Percentiles rank a stretch among this genome's conserved stretches.
Evolutionary conservation across 768 basidiomycete genomes (phyloP).

Genomic region (Dentipellis sp.): DNA sequence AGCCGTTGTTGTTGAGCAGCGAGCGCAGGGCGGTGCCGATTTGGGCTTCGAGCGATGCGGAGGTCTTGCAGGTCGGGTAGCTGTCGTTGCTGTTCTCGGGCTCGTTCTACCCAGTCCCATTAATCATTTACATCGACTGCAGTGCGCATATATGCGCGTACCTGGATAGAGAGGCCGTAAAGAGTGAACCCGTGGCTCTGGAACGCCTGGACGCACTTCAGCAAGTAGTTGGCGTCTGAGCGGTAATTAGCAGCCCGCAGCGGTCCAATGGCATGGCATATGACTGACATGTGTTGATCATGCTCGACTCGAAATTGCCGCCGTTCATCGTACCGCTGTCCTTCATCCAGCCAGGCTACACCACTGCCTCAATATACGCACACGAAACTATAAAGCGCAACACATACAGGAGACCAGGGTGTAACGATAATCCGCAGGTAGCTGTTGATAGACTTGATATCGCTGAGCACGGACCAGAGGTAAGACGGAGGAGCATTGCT

Average conservation of each 20-base stretch:
- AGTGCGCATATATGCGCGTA: slow-evolving; percentile 1
- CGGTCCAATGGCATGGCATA: slow-evolving; percentile 16
- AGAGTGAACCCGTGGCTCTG: slow-evolving; percentile 41
- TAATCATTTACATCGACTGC: neutral
- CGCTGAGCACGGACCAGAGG: slow-evolving; percentile 21
- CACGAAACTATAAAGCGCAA: slow-evolving; percentile 23
- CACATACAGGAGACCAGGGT: slow-evolving; percentile 49
- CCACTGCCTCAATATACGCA: neutral
- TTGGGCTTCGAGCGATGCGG: slow-evolving; percentile 39
- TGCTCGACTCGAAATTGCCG: slow-evolving; percentile 37
- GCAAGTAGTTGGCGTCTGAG: slow-evolving; percentile 31
- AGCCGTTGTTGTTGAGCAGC: slow-evolving; percentile 47
- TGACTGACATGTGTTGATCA: slow-evolving; percentile 19
- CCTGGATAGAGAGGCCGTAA: slow-evolving; percentile 50
- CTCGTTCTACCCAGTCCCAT: slow-evolving; percentile 31
- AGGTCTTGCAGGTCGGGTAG: slow-evolving; percentile 52
- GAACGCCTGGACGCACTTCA: slow-evolving; percentile 61
- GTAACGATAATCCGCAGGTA: slow-evolving; percentile 33
- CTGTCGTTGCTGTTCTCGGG: slow-evolving; percentile 30
- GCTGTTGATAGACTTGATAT: slow-evolving; percentile 19
- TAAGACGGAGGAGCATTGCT: slow-evolving; percentile 23
- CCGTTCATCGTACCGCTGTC: slow-evolving; percentile 50
- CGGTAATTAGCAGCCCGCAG: slow-evolving; percentile 11
- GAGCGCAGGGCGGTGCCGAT: slow-evolving; percentile 44
- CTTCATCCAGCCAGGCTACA: slow-evolving; percentile 68